phyloP scores from a whole-genome alignment of 2,329 filamentous ascomycete species.

The Pezicula radicicola region DNA sequence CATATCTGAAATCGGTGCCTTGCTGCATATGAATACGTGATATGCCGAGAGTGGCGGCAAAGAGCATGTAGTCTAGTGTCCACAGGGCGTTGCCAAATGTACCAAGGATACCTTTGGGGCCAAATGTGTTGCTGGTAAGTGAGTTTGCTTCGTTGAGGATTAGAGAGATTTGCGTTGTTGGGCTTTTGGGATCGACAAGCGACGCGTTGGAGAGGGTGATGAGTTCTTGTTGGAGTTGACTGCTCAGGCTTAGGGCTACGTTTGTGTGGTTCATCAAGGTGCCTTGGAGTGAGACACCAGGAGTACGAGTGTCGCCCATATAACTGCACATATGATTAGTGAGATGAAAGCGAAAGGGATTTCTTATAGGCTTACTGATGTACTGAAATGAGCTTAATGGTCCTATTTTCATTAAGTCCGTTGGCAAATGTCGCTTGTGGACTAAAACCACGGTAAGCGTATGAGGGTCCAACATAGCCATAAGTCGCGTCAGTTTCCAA shows the following conservation, averaged over 20 bases:
- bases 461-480: slow-evolving; percentile 55
- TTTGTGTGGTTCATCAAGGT: slow-evolving; percentile 64
- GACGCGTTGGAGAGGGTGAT: slow-evolving; percentile 1
- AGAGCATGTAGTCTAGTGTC: slow-evolving; percentile 15
- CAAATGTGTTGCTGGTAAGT: slow-evolving; percentile 10
- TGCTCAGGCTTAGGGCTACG: neutral
- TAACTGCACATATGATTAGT: slow-evolving; percentile 41
- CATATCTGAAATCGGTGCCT: slow-evolving; percentile 22
- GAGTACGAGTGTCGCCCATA: slow-evolving; percentile 55
- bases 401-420: slow-evolving; percentile 45
- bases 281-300: slow-evolving; percentile 59
- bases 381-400: slow-evolving; percentile 51
- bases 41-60: slow-evolving; percentile 6
- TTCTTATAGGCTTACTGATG: slow-evolving; percentile 47
- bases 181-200: neutral
- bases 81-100: slow-evolving; percentile 13
- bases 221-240: neutral
- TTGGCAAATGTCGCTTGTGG: slow-evolving; percentile 32
- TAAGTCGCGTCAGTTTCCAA: slow-evolving; percentile 38
- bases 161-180: neutral
- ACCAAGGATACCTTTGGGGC: slow-evolving; percentile 6
- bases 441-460: slow-evolving; percentile 49
- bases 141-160: slow-evolving; percentile 15
- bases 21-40: slow-evolving; percentile 13
- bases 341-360: neutral